Evolutionary conservation across 768 basidiomycete genomes (phyloP).

Genomic region (Kwoniella dendrophila): DNA sequence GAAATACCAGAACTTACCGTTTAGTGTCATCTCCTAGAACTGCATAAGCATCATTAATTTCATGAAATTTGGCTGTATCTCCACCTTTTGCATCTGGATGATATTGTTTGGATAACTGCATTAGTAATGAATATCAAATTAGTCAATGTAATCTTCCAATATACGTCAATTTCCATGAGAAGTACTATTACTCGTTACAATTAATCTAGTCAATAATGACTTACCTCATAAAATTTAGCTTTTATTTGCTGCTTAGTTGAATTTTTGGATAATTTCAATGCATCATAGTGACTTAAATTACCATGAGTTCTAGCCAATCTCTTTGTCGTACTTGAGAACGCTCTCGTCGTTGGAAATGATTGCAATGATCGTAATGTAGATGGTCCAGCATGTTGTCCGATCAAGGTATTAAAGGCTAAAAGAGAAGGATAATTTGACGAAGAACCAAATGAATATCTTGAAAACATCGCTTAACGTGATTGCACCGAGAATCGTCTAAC

Average conservation of each 20-base stretch:
- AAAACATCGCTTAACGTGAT: too few relatives aligned
- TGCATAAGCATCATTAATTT: constrained; percentile 54
- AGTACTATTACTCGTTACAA: not conserved
- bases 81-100: constrained; percentile 54
- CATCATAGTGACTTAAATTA: constrained; percentile 44
- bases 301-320: constrained; percentile 18
- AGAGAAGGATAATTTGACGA: too few relatives aligned
- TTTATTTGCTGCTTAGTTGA: constrained; percentile 54
- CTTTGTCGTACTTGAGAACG: too few relatives aligned
- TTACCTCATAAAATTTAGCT: constrained; percentile 55
- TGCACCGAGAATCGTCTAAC: too few relatives aligned
- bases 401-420: too few relatives aligned
- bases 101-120: constrained; percentile 51
- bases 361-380: constrained; percentile 14
- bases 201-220: constrained; percentile 7
- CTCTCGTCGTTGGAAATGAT: too few relatives aligned
- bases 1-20: constrained; percentile 32
- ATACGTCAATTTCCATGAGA: not conserved
- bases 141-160: not conserved
- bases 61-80: constrained; percentile 44
- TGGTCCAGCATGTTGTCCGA: constrained; percentile 18
- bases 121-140: not conserved
- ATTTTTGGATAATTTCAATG: constrained; percentile 36
- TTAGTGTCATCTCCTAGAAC: constrained; percentile 51
- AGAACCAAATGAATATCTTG: too few relatives aligned